A percentile compares a stretch with the other conserved stretches of the same genome.
phyloP scores from a whole-genome alignment of 148 eudicot species.

The Rhododendron henanense region DNA sequence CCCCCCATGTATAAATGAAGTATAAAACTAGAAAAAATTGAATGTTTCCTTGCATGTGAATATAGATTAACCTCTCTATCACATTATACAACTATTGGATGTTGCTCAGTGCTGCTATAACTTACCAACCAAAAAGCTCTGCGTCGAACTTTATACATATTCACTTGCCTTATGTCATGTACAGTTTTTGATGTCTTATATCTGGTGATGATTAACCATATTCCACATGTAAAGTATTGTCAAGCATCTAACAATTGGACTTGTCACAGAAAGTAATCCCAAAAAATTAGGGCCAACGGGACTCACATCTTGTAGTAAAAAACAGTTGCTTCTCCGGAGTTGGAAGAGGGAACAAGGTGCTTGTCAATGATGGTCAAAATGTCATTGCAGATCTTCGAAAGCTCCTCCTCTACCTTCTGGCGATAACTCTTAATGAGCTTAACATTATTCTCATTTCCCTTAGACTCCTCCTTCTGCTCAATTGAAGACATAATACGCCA shows the following conservation, averaged over 20 bases:
- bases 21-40: neutral
- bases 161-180: neutral
- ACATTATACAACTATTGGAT: neutral
- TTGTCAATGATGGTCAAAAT: constrained; percentile 3
- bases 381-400: constrained; percentile 19
- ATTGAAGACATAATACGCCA: constrained; percentile 28
- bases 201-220: neutral
- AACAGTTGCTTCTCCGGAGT: constrained; percentile 13
- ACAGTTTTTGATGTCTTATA: neutral
- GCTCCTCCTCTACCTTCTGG: constrained; percentile 18
- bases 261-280: neutral
- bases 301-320: constrained; percentile 23
- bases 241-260: neutral
- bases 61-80: neutral
- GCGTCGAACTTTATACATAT: neutral
- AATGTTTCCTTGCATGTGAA: neutral
- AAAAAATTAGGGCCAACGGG: neutral
- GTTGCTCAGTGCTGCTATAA: neutral
- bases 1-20: neutral
- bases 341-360: constrained; percentile 10
- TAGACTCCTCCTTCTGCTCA: constrained; percentile 24
- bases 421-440: constrained; percentile 12
- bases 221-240: neutral
- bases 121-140: neutral
- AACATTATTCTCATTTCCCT: constrained; percentile 20